phyloP scores from a whole-genome alignment of 2,329 filamentous ascomycete species.

The Trichoderma sp. region DNA sequence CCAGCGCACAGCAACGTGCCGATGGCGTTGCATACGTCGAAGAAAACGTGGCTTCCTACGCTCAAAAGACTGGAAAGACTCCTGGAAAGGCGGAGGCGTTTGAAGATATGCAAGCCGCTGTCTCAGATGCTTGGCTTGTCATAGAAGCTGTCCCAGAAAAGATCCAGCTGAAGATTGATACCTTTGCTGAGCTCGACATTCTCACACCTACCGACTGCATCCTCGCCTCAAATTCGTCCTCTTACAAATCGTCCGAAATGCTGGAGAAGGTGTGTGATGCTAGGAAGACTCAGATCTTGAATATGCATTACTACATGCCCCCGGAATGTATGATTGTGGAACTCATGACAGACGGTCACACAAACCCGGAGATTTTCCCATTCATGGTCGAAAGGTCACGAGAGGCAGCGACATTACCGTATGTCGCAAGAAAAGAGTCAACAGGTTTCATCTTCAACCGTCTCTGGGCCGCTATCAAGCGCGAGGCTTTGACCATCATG shows the following conservation, averaged over 20 bases:
- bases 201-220: constrained; percentile 45
- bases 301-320: constrained; percentile 53
- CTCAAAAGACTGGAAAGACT: constrained; percentile 21
- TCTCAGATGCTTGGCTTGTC: constrained; percentile 50
- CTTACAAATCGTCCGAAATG: constrained; percentile 50
- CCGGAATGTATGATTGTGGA: constrained; percentile 47
- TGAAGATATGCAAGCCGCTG: constrained; percentile 39
- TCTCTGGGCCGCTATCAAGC: constrained; percentile 55
- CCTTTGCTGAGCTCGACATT: constrained; percentile 46
- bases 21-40: constrained; percentile 41
- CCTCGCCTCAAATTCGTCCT: constrained; percentile 50
- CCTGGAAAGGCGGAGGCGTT: constrained; percentile 32
- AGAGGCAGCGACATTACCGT: constrained; percentile 42
- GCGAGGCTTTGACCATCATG: constrained; percentile 48
- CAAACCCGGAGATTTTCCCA: constrained; percentile 40
- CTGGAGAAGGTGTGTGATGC: constrained; percentile 39
- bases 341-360: constrained; percentile 51
- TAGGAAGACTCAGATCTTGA: constrained; percentile 41
- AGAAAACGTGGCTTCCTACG: constrained; percentile 33
- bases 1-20: constrained; percentile 34
- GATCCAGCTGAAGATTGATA: constrained; percentile 46
- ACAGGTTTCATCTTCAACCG: constrained; percentile 56
- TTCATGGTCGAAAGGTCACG: constrained; percentile 42
- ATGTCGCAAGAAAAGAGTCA: constrained; percentile 45
- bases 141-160: constrained; percentile 53